Evolutionary conservation across 805 yeast species (phyloP), one percentile per base, ranked within the genome.

Genomic region (Candida fluviatilis): DNA sequence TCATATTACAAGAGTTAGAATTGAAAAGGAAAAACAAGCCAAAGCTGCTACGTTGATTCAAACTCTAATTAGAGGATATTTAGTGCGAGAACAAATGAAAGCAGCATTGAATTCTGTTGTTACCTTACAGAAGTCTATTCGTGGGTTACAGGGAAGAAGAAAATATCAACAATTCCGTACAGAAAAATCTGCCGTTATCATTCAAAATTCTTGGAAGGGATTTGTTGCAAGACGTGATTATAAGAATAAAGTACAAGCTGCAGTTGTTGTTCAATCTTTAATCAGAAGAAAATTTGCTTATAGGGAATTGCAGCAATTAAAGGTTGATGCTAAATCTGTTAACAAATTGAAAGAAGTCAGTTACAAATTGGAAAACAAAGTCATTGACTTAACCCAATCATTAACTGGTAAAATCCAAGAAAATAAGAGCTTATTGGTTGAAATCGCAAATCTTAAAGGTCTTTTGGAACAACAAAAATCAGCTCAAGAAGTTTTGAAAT

Each of bases 311-410:
- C 64, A 67, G 46, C 63, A 70, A 40, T 69, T 88, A 59, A 85
- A 79, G 57, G 74, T 73, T n/a, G 98, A 93, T 47, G 96, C 97
- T 21, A 87, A 87, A 58, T 87, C 96, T 12, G 95, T 88, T 32
- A 82, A 83, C 57, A 95, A 84, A 56, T 75, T 87, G 68, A 80
- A 87, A 62, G 96, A 91, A 59, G 95, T 87, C 28, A 89, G 95
- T 52, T 93, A 88, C 65, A 80, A 84, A 58, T 75, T 95, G 53
- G 99, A 93, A 62, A 93, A 93, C 64, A 93, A 95, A 71, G 97
- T 95, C n/a, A 89, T 93, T 48, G 95, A 90, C 62, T 76, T 93
- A 50, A 91, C 97, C 3, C 95, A 91, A 55, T 76, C 83, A 10
- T 71, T 91, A 43, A 78, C 95, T 0, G 64, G 80, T 26, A 85